phyloP scores from a whole-genome alignment of 208 protist genomes.

The Trypanosoma lewisi region DNA sequence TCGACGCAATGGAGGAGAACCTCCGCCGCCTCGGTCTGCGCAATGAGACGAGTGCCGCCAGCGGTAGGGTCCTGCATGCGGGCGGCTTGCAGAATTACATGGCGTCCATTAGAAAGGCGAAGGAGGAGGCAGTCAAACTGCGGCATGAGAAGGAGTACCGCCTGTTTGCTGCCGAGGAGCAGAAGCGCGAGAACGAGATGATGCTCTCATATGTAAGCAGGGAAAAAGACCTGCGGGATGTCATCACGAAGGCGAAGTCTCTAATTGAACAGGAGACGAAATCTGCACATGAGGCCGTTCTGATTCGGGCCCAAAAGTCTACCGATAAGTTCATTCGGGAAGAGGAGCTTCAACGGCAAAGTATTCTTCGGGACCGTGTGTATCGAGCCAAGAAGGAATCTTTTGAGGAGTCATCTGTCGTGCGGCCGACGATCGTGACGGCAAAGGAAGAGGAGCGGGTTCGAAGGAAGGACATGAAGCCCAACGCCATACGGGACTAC shows the following conservation, averaged over 20 bases:
- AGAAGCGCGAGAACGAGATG: constrained; percentile 35
- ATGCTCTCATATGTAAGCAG: constrained; percentile 25
- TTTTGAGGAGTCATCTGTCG: not conserved
- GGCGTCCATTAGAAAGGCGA: constrained; percentile 43
- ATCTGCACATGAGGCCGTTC: constrained; percentile 10
- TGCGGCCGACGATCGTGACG: not conserved
- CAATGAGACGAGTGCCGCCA: constrained; percentile 12
- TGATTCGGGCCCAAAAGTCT: constrained; percentile 11
- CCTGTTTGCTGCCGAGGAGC: constrained; percentile 44
- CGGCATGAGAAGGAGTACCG: constrained; percentile 64
- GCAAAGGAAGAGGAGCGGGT: not conserved
- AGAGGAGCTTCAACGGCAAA: constrained; percentile 18
- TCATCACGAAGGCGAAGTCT: constrained; percentile 34
- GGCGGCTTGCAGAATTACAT: constrained; percentile 45
- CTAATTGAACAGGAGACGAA: constrained; percentile 36
- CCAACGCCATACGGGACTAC: constrained; percentile 25
- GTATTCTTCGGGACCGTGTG: constrained; percentile 17
- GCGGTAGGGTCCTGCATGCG: not conserved
- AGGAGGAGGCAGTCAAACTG: constrained; percentile 46
- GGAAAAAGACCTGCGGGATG: constrained; percentile 25
- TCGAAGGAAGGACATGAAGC: constrained; percentile 5
- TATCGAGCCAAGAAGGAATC: not conserved
- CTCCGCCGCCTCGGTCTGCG: constrained; percentile 63
- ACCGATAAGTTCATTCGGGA: constrained; percentile 12
- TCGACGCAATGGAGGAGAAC: constrained; percentile 80